Conservation (phyloP, 352 stramenopile species). For the Phytophthora quininea region DNA sequence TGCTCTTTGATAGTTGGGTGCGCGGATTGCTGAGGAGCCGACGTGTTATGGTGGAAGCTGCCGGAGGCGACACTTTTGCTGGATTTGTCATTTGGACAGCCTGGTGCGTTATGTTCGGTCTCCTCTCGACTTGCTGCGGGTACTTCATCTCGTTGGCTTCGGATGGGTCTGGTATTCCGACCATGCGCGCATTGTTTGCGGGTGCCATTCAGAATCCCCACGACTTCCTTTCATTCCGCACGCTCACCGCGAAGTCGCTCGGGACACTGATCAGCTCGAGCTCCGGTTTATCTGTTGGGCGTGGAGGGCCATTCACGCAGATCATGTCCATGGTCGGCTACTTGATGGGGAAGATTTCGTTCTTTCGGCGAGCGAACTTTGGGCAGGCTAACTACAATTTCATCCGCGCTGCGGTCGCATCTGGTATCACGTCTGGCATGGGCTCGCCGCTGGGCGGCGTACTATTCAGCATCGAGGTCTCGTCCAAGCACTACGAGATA, state of each 20-base stretch:
- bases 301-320: slow-evolving; percentile 78
- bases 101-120: slow-evolving; percentile 61
- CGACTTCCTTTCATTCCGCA: slow-evolving; percentile 68
- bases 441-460: slow-evolving; percentile 77
- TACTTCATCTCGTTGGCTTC: slow-evolving; percentile 62
- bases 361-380: slow-evolving; percentile 79
- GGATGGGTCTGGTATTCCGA: slow-evolving; percentile 80
- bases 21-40: slow-evolving; percentile 64
- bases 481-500: slow-evolving; percentile 85
- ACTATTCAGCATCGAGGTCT: slow-evolving; percentile 87
- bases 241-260: slow-evolving; percentile 73
- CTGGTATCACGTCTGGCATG: slow-evolving; percentile 82
- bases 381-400: slow-evolving; percentile 79
- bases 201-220: slow-evolving; percentile 75
- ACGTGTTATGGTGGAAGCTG: slow-evolving; percentile 52
- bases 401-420: slow-evolving; percentile 73
- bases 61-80: slow-evolving; percentile 56
- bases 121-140: slow-evolving; percentile 68
- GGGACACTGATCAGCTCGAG: slow-evolving; percentile 71
- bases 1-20: slow-evolving; percentile 76
- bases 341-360: slow-evolving; percentile 53
- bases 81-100: slow-evolving; percentile 72
- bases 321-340: slow-evolving; percentile 81
- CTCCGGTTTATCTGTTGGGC: slow-evolving; percentile 73
- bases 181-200: slow-evolving; percentile 82